Evolutionary conservation across 179 eudicot species (phyloP).

Genomic region (Silene coronaria): DNA sequence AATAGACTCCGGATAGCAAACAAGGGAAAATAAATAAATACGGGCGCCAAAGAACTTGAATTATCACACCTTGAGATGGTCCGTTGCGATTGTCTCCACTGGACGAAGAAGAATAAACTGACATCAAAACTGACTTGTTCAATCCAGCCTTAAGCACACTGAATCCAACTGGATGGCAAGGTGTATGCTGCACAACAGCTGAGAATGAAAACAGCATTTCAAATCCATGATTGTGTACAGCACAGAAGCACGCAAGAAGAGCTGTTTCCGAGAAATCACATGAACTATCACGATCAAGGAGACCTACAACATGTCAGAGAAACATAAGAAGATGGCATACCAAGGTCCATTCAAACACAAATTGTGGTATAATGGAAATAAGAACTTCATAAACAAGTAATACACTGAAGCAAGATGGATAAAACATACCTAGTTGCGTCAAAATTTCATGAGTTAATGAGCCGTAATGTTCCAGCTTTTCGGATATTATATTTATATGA

Average conservation of each 20-base stretch:
- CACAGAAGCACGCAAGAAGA: constrained; percentile 88
- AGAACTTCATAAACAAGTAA: background rate
- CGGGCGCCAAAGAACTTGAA: background rate
- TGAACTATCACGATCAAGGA: constrained; percentile 58
- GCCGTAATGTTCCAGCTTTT: constrained; percentile 43
- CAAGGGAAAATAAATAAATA: background rate
- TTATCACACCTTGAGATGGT: constrained; percentile 60
- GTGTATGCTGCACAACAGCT: constrained; percentile 88
- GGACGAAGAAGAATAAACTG: constrained; percentile 74
- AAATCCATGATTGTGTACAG: constrained; percentile 86
- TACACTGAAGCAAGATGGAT: constrained; percentile 3
- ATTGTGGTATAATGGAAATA: background rate
- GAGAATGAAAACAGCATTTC: constrained; percentile 91
- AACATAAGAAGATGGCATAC: background rate
- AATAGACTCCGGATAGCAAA: background rate
- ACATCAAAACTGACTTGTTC: constrained; percentile 88
- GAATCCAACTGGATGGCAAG: constrained; percentile 88
- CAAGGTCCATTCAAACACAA: background rate
- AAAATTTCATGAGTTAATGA: constrained; percentile 57
- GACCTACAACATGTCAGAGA: constrained; percentile 49
- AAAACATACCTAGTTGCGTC: constrained; percentile 67
- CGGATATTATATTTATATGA: constrained; percentile 70
- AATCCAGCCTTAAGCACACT: constrained; percentile 95
- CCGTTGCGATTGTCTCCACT: constrained; percentile 39
- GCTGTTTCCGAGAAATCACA: constrained; percentile 90